Conservation (phyloP, 2,329 filamentous ascomycete species). For the Ceratocystis alfenasii region DNA sequence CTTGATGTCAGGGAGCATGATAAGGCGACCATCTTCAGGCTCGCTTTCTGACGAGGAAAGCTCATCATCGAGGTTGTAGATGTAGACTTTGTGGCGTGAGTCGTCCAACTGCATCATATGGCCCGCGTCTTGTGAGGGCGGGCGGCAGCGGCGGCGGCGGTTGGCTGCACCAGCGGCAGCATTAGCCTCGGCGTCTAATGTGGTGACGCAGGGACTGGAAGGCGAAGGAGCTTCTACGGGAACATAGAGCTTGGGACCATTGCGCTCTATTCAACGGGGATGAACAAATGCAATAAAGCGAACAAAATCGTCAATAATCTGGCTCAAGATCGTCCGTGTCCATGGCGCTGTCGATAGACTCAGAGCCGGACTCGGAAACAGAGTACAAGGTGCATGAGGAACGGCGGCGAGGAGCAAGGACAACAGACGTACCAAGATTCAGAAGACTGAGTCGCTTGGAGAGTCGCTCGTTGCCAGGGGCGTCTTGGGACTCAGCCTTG, state of each 20-base stretch:
- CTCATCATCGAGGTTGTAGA: constrained; percentile 82
- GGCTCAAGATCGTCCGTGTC: constrained; percentile 25
- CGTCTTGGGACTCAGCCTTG: constrained; percentile 28
- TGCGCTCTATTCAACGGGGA: constrained; percentile 39
- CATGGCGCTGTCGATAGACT: constrained; percentile 19
- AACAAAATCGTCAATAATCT: constrained; percentile 20
- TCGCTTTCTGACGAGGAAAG: constrained; percentile 51
- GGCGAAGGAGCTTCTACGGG: constrained; percentile 41
- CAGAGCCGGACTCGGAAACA: constrained; percentile 16
- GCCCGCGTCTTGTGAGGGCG: constrained; percentile 24
- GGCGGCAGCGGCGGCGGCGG: constrained; percentile 24
- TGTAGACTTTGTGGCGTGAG: constrained; percentile 76
- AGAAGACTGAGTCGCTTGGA: constrained; percentile 74
- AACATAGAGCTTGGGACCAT: constrained; percentile 53
- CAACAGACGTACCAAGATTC: constrained; percentile 55
- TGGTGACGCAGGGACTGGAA: constrained; percentile 26
- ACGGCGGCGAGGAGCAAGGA: constrained; percentile 20
- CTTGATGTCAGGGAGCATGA: constrained; percentile 78
- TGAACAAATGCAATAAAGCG: constrained; percentile 9
- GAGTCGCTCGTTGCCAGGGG: constrained; percentile 57
- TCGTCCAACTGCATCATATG: constrained; percentile 91
- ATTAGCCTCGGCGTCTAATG: background rate
- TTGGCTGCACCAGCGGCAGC: constrained; percentile 22
- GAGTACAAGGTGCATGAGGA: constrained; percentile 17
- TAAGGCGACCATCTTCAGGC: constrained; percentile 45